Conservation (phyloP, 306 rosid species). For the Benincasa hispida region DNA sequence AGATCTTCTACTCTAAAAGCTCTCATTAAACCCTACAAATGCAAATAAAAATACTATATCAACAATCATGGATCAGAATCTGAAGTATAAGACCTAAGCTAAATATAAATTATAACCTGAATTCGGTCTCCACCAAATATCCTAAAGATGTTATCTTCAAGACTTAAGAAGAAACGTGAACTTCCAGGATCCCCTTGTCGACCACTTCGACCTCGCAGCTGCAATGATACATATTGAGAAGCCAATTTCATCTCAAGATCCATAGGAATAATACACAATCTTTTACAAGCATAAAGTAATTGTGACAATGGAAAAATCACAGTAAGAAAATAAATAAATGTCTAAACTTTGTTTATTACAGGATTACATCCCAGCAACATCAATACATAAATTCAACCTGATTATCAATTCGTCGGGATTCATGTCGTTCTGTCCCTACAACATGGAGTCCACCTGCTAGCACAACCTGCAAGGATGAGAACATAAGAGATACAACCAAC, state of each 20-base stretch:
- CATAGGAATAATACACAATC: slow-evolving; percentile 3
- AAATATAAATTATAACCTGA: slow-evolving; percentile 43
- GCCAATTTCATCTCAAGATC: slow-evolving; percentile 9
- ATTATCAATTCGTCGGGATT: slow-evolving; percentile 87
- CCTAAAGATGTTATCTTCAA: slow-evolving; percentile 92
- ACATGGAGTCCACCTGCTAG: slow-evolving; percentile 96
- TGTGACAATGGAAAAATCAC: background rate
- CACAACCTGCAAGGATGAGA: slow-evolving; percentile 54
- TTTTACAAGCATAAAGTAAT: background rate
- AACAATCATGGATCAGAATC: slow-evolving; percentile 5
- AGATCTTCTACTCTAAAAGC: slow-evolving; percentile 97
- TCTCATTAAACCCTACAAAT: slow-evolving; percentile 76
- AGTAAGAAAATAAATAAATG: background rate
- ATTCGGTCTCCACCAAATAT: slow-evolving; percentile 95
- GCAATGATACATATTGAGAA: slow-evolving; percentile 14
- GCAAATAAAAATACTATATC: slow-evolving; percentile 11
- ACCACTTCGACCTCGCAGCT: slow-evolving; percentile 97
- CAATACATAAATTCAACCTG: slow-evolving; percentile 40
- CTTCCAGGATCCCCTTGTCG: slow-evolving; percentile 97
- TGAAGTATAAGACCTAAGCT: background rate
- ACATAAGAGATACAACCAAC: slow-evolving; percentile 10
- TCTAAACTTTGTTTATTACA: background rate
- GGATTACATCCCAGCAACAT: background rate
- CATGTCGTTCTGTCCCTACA: slow-evolving; percentile 92
- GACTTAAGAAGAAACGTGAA: slow-evolving; percentile 92